These are phyloP conservation scores for Candida sakaeoensis DNA, from an alignment of 805 yeast genomes.

Conservation along the genomic window DNA sequence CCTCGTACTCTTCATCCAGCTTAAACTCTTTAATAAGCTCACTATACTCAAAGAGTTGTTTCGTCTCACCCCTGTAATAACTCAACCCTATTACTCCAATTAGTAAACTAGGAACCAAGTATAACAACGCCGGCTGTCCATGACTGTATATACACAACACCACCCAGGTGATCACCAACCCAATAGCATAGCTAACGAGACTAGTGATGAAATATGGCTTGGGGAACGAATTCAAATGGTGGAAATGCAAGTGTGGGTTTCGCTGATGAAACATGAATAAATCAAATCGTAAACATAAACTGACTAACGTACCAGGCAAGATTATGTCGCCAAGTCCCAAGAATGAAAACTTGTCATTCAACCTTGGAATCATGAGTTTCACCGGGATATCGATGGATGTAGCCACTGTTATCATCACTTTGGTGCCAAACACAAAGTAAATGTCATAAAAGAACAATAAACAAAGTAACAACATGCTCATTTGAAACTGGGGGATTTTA, in stretches of 20 bases:
- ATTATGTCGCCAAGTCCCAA: constrained; percentile 68
- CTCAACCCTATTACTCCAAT: constrained; percentile 33
- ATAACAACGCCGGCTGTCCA: constrained; percentile 69
- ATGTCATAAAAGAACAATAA: constrained; percentile 60
- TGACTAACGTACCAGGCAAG: constrained; percentile 52
- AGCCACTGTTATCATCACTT: constrained; percentile 63
- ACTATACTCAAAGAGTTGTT: constrained; percentile 34
- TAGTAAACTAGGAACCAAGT: constrained; percentile 50
- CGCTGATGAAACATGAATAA: constrained; percentile 27
- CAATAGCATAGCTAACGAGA: constrained; percentile 46
- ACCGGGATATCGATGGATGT: constrained; percentile 51
- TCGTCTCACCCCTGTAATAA: constrained; percentile 38
- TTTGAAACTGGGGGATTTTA: constrained; percentile 41
- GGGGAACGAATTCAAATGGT: constrained; percentile 33
- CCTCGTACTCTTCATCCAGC: constrained; percentile 10
- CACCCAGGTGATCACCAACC: constrained; percentile 39
- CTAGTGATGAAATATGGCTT: constrained; percentile 46
- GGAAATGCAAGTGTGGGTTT: constrained; percentile 28
- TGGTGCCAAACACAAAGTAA: constrained; percentile 62
- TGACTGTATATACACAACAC: constrained; percentile 34
- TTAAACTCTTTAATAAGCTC: constrained; percentile 23
- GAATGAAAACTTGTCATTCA: constrained; percentile 26
- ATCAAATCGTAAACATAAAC: constrained; percentile 56
- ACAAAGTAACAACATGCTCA: constrained; percentile 42
- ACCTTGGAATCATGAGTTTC: constrained; percentile 43